Evolutionary conservation across 192 early-diverging fungal species (phyloP).

Genomic region (Haplosporangium gracile): DNA sequence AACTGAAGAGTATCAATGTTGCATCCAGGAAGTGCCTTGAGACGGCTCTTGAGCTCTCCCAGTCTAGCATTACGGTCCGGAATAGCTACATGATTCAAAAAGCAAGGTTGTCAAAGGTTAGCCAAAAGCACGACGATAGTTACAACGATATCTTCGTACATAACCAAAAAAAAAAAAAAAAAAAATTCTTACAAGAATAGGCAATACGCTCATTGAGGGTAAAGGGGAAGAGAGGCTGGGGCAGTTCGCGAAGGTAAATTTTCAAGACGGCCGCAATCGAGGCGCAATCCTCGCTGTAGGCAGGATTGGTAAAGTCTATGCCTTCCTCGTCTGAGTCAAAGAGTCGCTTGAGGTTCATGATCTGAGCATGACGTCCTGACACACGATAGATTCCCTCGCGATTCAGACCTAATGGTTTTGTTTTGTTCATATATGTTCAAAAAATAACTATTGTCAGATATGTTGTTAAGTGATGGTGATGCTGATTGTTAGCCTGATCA

Average conservation of each 20-base stretch:
- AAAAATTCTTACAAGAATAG: slow-evolving; percentile 63
- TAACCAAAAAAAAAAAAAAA: neutral
- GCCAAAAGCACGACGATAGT: neutral
- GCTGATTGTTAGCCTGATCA: neutral
- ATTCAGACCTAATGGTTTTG: slow-evolving; percentile 15
- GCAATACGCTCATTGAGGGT: slow-evolving; percentile 62
- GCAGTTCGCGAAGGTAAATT: slow-evolving; percentile 73
- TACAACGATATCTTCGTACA: neutral
- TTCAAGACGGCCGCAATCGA: slow-evolving; percentile 74
- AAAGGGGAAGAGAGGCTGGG: slow-evolving; percentile 72
- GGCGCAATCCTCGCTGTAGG: slow-evolving; percentile 66
- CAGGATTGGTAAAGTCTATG: slow-evolving; percentile 37
- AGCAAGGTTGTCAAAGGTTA: neutral
- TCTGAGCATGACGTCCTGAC: slow-evolving; percentile 48
- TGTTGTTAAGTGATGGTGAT: neutral
- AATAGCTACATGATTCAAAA: slow-evolving; percentile 44
- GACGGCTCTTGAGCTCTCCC: slow-evolving; percentile 46
- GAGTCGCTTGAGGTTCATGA: slow-evolving; percentile 40
- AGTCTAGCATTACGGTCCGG: slow-evolving; percentile 57
- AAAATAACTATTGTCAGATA: neutral
- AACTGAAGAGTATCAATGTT: slow-evolving; percentile 69
- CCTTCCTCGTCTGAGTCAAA: slow-evolving; percentile 45
- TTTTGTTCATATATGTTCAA: neutral
- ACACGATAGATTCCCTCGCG: slow-evolving; percentile 52
- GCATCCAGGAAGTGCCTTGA: slow-evolving; percentile 59